Base-by-base conservation (phyloP, 2,329 filamentous ascomycete species). In the Botrytis porri region DNA sequence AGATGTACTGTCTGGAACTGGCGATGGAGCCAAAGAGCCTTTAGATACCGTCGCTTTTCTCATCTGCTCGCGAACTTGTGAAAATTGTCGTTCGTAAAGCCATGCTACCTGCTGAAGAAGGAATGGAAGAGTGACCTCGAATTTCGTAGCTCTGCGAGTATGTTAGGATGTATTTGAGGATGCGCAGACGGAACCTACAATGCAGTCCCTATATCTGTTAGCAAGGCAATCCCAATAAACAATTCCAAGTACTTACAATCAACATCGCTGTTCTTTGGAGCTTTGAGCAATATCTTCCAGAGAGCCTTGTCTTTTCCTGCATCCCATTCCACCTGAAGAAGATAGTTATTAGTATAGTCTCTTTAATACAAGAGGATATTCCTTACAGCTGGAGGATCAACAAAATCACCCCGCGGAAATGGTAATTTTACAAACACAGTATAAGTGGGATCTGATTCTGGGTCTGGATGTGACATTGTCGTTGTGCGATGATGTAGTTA, bases 81-180 rank as follows among this genome's bases (percentile, higher is more conserved):
- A 93, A 41, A 97, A 88, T 83, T 98, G 94, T 69, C 93, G 88
- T 81, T 98, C 95, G 80, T 96, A 97, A 9, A 98, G 88, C 88
- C 94, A 97, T 82, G 94, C 94, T 75, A 94, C 94, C 83, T 99
- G 94, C 81, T 97, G 93, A 25, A 98, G 88, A 45, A 99, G 87
- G 80, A 98, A 98, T 59, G 94, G 88, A 73, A 97, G 89, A 39
- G 93, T 92, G 32, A 98, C 95, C 75, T 95, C 88, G 82, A 98
- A 97, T 63, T 89, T 86, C 70, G 88, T 85, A 64, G 93, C 93
- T 80, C 92, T 92, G 66, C 39, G 71, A 78, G 69, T 74, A 73
- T 67, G 74, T 51, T 25, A 70, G 63, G 37, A 29, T 9, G 18
- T 22, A 32, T 48, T 3, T 22, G 20, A 39, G 37, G 20, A 37